Percentiles rank a stretch among this genome's conserved stretches.
phyloP scores from a whole-genome alignment of 257 asterid species.

The Solanum pennellii region DNA sequence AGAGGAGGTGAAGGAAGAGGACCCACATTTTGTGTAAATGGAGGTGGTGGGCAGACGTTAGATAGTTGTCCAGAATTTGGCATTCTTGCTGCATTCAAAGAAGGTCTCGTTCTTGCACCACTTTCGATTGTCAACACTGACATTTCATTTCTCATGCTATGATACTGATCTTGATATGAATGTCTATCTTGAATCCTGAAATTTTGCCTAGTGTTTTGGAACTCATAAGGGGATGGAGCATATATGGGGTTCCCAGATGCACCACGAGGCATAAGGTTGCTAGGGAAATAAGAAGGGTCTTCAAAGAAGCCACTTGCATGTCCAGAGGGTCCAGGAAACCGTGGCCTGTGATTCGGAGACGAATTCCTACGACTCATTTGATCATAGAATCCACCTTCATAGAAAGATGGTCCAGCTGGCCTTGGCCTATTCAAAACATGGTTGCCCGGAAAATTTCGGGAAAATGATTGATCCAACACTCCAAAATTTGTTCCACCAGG shows the following conservation, averaged over 20 bases:
- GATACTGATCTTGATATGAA: constrained; percentile 34
- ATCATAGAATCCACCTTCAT: constrained; percentile 44
- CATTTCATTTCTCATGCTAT: constrained; percentile 39
- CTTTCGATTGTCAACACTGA: constrained; percentile 40
- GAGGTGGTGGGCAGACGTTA: constrained; percentile 11
- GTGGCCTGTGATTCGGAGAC: constrained; percentile 27
- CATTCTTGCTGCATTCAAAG: constrained; percentile 18
- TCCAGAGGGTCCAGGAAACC: constrained; percentile 34
- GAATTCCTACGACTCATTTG: constrained; percentile 19
- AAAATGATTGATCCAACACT: constrained; percentile 24
- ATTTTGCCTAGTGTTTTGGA: constrained; percentile 26
- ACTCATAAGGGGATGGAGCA: constrained; percentile 12
- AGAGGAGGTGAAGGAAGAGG: constrained; percentile 71
- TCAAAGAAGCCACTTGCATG: constrained; percentile 23
- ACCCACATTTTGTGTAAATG: constrained; percentile 15
- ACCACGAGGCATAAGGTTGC: constrained; percentile 24
- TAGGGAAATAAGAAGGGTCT: constrained; percentile 17
- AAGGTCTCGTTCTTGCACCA: constrained; percentile 17
- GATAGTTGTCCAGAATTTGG: constrained; percentile 21
- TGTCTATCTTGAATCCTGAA: constrained; percentile 27
- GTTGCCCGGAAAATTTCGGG: constrained; percentile 22
- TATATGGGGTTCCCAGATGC: constrained; percentile 23
- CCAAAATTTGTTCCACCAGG: constrained; percentile 4
- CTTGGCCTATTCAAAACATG: constrained; percentile 28
- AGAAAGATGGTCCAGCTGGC: constrained; percentile 76